Conservation (phyloP, 2,329 filamentous ascomycete species). For the Trichoderma koningiopsis region DNA sequence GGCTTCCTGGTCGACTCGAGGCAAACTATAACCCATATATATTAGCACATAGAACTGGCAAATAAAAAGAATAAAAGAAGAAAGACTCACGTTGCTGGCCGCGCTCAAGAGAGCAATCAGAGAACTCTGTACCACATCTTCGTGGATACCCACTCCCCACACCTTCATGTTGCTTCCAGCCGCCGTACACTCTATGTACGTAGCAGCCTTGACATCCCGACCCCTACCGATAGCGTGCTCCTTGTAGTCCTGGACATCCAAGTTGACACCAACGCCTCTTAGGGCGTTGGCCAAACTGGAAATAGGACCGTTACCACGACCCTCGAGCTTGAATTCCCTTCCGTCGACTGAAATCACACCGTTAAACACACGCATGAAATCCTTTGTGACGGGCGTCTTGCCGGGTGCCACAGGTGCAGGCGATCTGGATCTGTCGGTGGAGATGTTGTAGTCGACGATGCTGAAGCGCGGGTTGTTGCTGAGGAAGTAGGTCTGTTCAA, state of each 20-base stretch:
- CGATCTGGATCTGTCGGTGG: slow-evolving; percentile 74
- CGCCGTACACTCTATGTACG: slow-evolving; percentile 87
- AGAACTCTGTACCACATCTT: slow-evolving; percentile 76
- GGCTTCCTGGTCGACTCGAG: slow-evolving; percentile 68
- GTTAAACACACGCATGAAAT: slow-evolving; percentile 79
- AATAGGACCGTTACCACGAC: slow-evolving; percentile 86
- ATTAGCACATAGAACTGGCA: slow-evolving; percentile 7
- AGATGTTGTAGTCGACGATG: slow-evolving; percentile 88
- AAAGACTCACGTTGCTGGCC: slow-evolving; percentile 74
- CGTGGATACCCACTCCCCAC: slow-evolving; percentile 70
- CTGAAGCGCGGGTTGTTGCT: slow-evolving; percentile 80
- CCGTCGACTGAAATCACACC: slow-evolving; percentile 84
- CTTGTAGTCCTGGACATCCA: slow-evolving; percentile 94
- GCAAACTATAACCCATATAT: slow-evolving; percentile 61
- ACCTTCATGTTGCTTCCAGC: slow-evolving; percentile 69
- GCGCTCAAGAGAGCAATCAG: slow-evolving; percentile 84
- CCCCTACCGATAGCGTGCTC: slow-evolving; percentile 88
- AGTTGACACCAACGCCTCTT: slow-evolving; percentile 73
- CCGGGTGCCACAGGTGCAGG: slow-evolving; percentile 68
- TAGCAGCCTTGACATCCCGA: slow-evolving; percentile 85
- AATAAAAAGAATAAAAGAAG: not conserved
- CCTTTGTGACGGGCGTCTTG: slow-evolving; percentile 74
- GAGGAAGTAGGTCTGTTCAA: slow-evolving; percentile 85
- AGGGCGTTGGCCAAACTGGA: slow-evolving; percentile 85
- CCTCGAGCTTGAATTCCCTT: slow-evolving; percentile 74